Conservation (phyloP, 768 basidiomycete genomes). For the Amylocystis lapponica region DNA sequence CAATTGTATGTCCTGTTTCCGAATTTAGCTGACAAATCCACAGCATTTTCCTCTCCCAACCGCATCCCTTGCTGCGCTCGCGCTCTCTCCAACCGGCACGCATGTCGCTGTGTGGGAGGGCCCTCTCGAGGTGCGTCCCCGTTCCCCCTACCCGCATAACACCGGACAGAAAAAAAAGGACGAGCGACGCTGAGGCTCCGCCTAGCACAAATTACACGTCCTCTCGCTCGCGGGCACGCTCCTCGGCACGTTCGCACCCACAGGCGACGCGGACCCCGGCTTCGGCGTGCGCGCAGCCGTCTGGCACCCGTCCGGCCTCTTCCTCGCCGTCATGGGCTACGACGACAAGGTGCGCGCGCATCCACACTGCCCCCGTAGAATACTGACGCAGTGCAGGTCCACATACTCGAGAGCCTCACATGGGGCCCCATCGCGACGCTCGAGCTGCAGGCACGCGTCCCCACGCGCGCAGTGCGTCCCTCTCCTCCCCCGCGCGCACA, state of each 20-base stretch:
- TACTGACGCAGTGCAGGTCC: constrained; percentile 41
- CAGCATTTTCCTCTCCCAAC: constrained; percentile 87
- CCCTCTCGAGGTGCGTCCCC: constrained; percentile 57
- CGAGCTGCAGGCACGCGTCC: constrained; percentile 54
- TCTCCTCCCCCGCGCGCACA: background rate
- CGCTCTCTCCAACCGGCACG: constrained; percentile 72
- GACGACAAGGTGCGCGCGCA: constrained; percentile 66
- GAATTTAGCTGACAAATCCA: background rate
- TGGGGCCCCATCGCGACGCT: constrained; percentile 67
- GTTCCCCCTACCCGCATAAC: background rate
- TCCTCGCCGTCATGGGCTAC: constrained; percentile 80
- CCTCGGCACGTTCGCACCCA: constrained; percentile 63
- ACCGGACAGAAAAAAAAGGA: too few relatives aligned
- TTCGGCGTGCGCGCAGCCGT: constrained; percentile 72
- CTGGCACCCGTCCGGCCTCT: constrained; percentile 87
- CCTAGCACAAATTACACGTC: constrained; percentile 72
- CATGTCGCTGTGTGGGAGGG: constrained; percentile 81
- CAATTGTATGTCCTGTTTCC: background rate
- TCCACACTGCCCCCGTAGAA: background rate
- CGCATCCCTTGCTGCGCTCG: constrained; percentile 59
- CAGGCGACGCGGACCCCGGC: constrained; percentile 73
- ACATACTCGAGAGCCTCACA: constrained; percentile 68
- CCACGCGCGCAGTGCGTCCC: constrained; percentile 47
- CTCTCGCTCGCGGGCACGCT: constrained; percentile 60
- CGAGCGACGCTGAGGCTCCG: background rate